phyloP scores from a whole-genome alignment of 768 basidiomycete species.

The Panellus pusillus region DNA sequence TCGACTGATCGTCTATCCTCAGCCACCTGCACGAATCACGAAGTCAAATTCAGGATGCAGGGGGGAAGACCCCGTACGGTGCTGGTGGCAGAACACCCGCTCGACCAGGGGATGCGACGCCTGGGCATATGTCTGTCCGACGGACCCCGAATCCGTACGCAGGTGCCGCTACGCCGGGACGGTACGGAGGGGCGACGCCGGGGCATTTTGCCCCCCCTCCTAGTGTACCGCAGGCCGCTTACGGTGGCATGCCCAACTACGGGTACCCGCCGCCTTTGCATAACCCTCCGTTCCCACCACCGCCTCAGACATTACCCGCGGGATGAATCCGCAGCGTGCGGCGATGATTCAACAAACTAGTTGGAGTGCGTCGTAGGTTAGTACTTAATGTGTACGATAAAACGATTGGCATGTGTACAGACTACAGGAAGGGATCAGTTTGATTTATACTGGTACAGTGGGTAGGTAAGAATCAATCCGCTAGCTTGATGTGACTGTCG shows the following conservation, averaged over 20 bases:
- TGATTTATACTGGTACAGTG: conserved; percentile 12
- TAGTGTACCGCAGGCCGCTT: conserved; percentile 28
- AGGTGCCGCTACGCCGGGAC: conserved; percentile 35
- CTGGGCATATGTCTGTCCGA: conserved; percentile 78
- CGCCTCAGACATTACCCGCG: conserved; percentile 46
- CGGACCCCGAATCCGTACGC: conserved; percentile 84
- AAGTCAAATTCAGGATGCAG: conserved; percentile 47
- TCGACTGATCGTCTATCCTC: background rate
- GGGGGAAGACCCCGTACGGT: conserved; percentile 80
- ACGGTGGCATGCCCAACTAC: conserved; percentile 31
- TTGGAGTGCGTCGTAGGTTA: conserved; percentile 30
- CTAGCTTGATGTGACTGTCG: conserved; percentile 73
- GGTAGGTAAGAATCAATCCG: conserved; percentile 30
- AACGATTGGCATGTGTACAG: background rate
- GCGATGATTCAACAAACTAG: conserved; percentile 59
- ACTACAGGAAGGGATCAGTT: background rate
- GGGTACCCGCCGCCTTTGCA: conserved; percentile 55
- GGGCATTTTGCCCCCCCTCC: conserved; percentile 39
- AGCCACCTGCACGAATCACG: conserved; percentile 83
- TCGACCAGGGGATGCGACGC: conserved; percentile 71
- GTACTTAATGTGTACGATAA: conserved; percentile 16
- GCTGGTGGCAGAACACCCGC: conserved; percentile 77
- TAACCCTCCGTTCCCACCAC: conserved; percentile 41
- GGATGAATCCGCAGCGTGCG: conserved; percentile 70
- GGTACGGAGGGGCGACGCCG: conserved; percentile 39